phyloP scores from a whole-genome alignment of 1,284 basidiomycete genomes.

The Moesziomyces sp. region DNA sequence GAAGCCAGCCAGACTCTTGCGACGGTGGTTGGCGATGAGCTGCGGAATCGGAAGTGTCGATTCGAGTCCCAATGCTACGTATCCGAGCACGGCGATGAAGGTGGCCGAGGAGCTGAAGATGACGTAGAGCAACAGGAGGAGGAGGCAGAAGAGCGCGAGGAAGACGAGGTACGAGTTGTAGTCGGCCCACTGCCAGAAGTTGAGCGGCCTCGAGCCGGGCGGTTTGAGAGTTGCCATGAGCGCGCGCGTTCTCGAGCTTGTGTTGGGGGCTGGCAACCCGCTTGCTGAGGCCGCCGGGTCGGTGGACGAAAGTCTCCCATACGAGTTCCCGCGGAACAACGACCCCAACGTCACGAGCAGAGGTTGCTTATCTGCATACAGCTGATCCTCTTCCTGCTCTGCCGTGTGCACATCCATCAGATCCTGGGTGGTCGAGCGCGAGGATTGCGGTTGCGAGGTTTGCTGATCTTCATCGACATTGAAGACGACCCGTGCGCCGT shows the following conservation, averaged over 20 bases:
- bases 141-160: slow-evolving; percentile 76
- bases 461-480: slow-evolving; percentile 7
- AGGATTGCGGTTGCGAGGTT: background rate
- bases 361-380: slow-evolving; percentile 42
- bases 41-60: slow-evolving; percentile 64
- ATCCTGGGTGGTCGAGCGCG: background rate
- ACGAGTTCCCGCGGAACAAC: slow-evolving; percentile 16
- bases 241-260: background rate
- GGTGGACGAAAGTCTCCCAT: slow-evolving; percentile 16
- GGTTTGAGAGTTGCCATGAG: slow-evolving; percentile 2
- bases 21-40: slow-evolving; percentile 73
- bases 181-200: slow-evolving; percentile 85
- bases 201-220: slow-evolving; percentile 72
- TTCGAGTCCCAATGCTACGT: slow-evolving; percentile 75
- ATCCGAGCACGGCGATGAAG: slow-evolving; percentile 79
- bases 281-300: slow-evolving; percentile 5
- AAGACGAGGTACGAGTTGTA: slow-evolving; percentile 82
- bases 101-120: slow-evolving; percentile 77
- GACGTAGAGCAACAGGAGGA: slow-evolving; percentile 69
- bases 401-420: slow-evolving; percentile 25
- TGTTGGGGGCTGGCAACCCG: background rate
- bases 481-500: slow-evolving; percentile 40
- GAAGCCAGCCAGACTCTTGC: slow-evolving; percentile 83
- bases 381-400: slow-evolving; percentile 12
- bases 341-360: slow-evolving; percentile 37